These are phyloP conservation scores for Chrysanthemum lavandulifolium DNA, from an alignment of 129 eudicot genomes.

Conservation along the genomic window DNA sequence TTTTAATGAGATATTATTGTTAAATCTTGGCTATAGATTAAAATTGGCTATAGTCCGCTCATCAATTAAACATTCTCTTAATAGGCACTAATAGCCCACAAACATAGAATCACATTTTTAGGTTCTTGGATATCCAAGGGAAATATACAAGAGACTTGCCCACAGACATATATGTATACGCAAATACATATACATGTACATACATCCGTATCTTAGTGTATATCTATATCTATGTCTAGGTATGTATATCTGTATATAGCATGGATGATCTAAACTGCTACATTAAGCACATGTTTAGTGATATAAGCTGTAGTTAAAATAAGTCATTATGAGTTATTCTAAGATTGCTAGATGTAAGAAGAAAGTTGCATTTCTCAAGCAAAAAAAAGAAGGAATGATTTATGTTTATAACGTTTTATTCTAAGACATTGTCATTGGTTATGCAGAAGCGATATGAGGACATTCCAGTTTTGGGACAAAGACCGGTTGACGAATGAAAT, in stretches of 20 bases:
- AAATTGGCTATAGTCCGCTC: background rate
- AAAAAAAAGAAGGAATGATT: background rate
- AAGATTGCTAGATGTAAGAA: background rate
- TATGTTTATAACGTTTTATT: background rate
- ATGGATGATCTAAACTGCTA: background rate
- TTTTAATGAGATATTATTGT: background rate
- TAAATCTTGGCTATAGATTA: background rate
- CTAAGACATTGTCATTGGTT: conserved; percentile 19
- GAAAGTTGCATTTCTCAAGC: background rate
- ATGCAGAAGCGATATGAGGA: conserved; percentile 89
- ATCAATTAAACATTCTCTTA: background rate
- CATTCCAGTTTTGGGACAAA: conserved; percentile 84
- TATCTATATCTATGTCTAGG: background rate
- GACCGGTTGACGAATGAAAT: conserved; percentile 60
- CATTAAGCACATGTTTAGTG: background rate
- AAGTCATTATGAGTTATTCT: background rate
- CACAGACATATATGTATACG: background rate
- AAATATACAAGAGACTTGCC: conserved; percentile 1
- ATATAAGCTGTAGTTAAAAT: background rate
- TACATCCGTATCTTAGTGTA: background rate
- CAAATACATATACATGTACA: background rate
- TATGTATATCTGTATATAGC: conserved; percentile 1
- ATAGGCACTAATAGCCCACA: background rate
- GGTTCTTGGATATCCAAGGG: conserved; percentile 5
- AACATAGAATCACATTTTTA: background rate